Percentiles rank a stretch among this genome's conserved stretches.
Conservation (phyloP, 148 eudicot species). For the Suaeda aralocaspica region DNA sequence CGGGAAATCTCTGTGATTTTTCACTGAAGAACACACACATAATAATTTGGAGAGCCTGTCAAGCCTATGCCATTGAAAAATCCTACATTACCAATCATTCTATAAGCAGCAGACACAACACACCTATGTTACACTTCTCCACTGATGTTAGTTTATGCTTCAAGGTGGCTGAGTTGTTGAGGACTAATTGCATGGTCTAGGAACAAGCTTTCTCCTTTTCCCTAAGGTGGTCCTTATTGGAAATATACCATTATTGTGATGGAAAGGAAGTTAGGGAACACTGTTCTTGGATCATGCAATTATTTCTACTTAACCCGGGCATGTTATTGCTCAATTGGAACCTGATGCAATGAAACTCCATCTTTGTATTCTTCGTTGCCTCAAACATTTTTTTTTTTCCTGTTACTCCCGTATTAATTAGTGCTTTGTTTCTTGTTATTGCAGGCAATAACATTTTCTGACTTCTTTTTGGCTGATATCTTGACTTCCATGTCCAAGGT, state of each 20-base stretch:
- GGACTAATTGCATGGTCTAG: too few relatives aligned
- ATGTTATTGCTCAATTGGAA: background rate
- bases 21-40: background rate
- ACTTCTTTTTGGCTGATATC: conserved; percentile 98
- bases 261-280: background rate
- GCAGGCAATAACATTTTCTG: conserved; percentile 97
- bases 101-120: background rate
- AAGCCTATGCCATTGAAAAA: background rate
- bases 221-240: background rate
- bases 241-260: background rate
- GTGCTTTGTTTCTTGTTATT: conserved; percentile 16
- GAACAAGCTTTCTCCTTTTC: too few relatives aligned
- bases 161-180: background rate
- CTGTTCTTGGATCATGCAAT: background rate
- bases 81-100: background rate
- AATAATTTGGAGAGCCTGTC: background rate
- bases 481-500: conserved; percentile 99
- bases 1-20: background rate
- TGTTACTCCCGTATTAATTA: too few relatives aligned
- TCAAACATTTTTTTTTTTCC: background rate
- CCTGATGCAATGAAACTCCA: background rate
- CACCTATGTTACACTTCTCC: background rate
- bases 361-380: background rate
- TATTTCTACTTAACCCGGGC: background rate
- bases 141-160: too few relatives aligned